phyloP scores from a whole-genome alignment of 495 filamentous ascomycete species.

The Amniculicola lignicola region DNA sequence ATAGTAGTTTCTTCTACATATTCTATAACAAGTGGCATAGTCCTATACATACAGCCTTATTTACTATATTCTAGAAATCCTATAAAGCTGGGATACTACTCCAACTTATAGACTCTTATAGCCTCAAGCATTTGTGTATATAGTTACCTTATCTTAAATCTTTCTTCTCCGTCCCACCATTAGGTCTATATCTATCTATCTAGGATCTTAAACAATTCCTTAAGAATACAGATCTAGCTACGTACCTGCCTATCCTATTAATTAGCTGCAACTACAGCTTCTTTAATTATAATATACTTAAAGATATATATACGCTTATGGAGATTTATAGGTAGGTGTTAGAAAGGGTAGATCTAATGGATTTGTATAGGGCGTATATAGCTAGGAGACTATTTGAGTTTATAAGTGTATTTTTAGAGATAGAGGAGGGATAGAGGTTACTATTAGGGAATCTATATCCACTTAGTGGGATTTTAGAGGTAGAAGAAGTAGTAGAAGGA shows the following conservation, averaged over 20 bases:
- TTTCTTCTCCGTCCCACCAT: constrained; percentile 10
- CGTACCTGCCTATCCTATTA: constrained; percentile 1
- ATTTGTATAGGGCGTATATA: constrained; percentile 12
- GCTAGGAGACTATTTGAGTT: constrained; percentile 15
- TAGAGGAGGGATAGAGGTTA: constrained; percentile 4
- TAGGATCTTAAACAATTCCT: constrained; percentile 19
- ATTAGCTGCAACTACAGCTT: constrained; percentile 3
- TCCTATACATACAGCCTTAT: background rate
- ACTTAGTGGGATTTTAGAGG: background rate
- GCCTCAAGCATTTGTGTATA: constrained; percentile 5
- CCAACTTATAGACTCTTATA: constrained; percentile 17
- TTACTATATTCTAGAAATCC: constrained; percentile 12
- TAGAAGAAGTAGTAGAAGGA: background rate
- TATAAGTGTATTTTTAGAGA: background rate
- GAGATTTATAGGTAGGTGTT: constrained; percentile 15
- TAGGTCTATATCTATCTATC: constrained; percentile 5
- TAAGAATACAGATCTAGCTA: background rate
- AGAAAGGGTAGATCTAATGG: constrained; percentile 6
- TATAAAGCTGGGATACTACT: constrained; percentile 11
- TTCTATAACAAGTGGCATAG: background rate
- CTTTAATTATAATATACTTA: constrained; percentile 4
- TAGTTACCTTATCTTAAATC: constrained; percentile 4
- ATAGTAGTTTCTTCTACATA: background rate
- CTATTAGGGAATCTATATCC: constrained; percentile 13
- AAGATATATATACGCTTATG: constrained; percentile 13